These are phyloP conservation scores for Monosporascus sp. DNA, from an alignment of 2,329 filamentous ascomycete genomes.

Conservation along the genomic window DNA sequence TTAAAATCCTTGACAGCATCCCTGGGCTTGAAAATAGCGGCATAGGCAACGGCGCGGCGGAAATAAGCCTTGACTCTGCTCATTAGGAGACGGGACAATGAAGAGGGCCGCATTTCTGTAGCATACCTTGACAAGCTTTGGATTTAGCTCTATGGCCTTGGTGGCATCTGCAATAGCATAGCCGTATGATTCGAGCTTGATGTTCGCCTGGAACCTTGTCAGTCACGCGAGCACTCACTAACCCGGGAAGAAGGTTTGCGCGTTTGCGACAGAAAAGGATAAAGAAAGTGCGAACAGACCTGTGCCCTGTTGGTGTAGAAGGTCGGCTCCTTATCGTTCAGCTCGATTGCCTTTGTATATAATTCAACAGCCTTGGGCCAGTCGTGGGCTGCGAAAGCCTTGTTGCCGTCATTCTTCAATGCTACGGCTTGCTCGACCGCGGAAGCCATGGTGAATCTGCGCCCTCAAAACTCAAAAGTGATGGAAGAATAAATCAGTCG, in stretches of 20 bases:
- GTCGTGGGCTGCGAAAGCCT: slow-evolving; percentile 82
- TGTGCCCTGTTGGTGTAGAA: slow-evolving; percentile 95
- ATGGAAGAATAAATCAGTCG: too few species aligned
- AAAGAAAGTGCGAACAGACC: slow-evolving; percentile 45
- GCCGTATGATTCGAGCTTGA: slow-evolving; percentile 92
- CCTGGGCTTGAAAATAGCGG: slow-evolving; percentile 81
- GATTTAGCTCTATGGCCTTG: slow-evolving; percentile 85
- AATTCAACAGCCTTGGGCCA: slow-evolving; percentile 76
- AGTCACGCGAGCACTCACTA: slow-evolving; percentile 40
- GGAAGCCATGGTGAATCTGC: slow-evolving; percentile 32
- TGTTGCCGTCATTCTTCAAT: slow-evolving; percentile 91
- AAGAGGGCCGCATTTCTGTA: background rate
- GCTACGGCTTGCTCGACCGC: slow-evolving; percentile 65
- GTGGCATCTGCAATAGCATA: slow-evolving; percentile 88
- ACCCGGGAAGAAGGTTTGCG: slow-evolving; percentile 5
- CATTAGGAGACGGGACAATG: slow-evolving; percentile 3
- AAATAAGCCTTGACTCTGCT: slow-evolving; percentile 71
- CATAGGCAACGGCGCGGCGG: slow-evolving; percentile 84
- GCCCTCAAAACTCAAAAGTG: background rate
- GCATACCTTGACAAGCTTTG: slow-evolving; percentile 78
- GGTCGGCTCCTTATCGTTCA: slow-evolving; percentile 76
- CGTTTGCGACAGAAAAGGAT: background rate
- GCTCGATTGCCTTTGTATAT: slow-evolving; percentile 82
- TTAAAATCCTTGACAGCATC: slow-evolving; percentile 92
- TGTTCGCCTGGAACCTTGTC: slow-evolving; percentile 63